These are phyloP conservation scores for Hylodesmum podocarpum DNA, from an alignment of 306 rosid species.

Conservation along the genomic window DNA sequence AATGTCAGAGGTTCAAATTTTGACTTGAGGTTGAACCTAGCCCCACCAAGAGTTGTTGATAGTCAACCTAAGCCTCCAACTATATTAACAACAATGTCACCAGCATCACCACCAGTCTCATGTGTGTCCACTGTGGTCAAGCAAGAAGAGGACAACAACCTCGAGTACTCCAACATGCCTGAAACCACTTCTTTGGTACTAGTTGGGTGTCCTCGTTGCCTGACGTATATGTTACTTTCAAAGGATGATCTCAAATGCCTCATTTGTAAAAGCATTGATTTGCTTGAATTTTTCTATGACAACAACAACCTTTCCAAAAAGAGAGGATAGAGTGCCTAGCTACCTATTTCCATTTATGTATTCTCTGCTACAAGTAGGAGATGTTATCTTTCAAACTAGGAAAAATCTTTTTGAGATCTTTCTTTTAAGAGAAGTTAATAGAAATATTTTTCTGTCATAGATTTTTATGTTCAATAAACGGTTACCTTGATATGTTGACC, in stretches of 20 bases:
- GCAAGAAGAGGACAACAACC: conserved; percentile 38
- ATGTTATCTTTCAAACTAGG: conserved; percentile 34
- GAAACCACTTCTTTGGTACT: conserved; percentile 84
- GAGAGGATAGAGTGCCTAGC: conserved; percentile 38
- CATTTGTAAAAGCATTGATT: conserved; percentile 85
- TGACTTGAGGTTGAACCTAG: conserved; percentile 78
- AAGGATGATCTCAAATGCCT: conserved; percentile 86
- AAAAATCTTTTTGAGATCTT: conserved; percentile 9
- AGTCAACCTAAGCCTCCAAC: conserved; percentile 49
- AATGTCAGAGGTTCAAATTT: conserved; percentile 68
- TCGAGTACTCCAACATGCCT: conserved; percentile 60
- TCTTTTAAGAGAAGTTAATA: too few species aligned
- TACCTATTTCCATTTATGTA: conserved; percentile 13
- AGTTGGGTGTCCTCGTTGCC: conserved; percentile 85
- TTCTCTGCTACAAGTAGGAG: conserved; percentile 17
- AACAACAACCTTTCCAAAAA: conserved; percentile 32
- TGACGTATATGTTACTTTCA: conserved; percentile 89
- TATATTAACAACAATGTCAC: conserved; percentile 64
- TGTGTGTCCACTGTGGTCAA: conserved; percentile 70
- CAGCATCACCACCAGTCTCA: conserved; percentile 72
- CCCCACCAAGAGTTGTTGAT: conserved; percentile 65
- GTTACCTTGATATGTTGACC: too few species aligned
- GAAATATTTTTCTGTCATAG: too few species aligned
- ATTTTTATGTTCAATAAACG: too few species aligned
- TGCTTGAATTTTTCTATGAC: conserved; percentile 77